phyloP scores from a whole-genome alignment of 1,284 basidiomycete species.

The Naganishia liquefaciens region DNA sequence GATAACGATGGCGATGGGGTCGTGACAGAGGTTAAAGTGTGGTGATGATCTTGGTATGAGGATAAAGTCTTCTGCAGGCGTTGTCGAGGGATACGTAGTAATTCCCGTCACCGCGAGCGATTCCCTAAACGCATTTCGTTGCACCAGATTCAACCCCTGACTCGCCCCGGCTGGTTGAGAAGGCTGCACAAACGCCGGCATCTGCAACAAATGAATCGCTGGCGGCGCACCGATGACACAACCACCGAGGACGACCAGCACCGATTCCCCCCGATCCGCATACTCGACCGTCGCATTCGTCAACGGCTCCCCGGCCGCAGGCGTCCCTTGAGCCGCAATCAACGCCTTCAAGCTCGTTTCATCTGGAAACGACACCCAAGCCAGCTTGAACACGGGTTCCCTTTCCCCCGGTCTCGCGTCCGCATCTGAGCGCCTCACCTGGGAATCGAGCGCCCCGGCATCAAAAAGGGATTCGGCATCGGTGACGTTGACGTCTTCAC shows the following conservation, averaged over 20 bases:
- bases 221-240: constrained; percentile 60
- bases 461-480: constrained; percentile 54
- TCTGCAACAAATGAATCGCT: constrained; percentile 69
- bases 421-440: not conserved
- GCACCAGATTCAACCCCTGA: constrained; percentile 58
- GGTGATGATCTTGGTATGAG: constrained; percentile 71
- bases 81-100: constrained; percentile 64
- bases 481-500: constrained; percentile 56
- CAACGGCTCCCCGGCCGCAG: constrained; percentile 41
- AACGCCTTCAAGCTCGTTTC: constrained; percentile 45
- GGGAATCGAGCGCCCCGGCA: constrained; percentile 47
- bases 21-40: constrained; percentile 68
- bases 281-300: constrained; percentile 50
- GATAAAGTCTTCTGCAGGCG: constrained; percentile 74
- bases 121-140: constrained; percentile 66
- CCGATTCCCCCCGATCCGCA: constrained; percentile 63
- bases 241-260: constrained; percentile 77
- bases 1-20: constrained; percentile 67
- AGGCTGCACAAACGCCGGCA: constrained; percentile 70
- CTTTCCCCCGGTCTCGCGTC: constrained; percentile 46
- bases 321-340: constrained; percentile 40
- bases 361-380: constrained; percentile 76
- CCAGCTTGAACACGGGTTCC: constrained; percentile 85
- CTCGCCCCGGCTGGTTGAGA: constrained; percentile 20
- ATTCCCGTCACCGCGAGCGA: constrained; percentile 63